Conservation (phyloP, 768 basidiomycete species). For the Phaeolepiota aurea region DNA sequence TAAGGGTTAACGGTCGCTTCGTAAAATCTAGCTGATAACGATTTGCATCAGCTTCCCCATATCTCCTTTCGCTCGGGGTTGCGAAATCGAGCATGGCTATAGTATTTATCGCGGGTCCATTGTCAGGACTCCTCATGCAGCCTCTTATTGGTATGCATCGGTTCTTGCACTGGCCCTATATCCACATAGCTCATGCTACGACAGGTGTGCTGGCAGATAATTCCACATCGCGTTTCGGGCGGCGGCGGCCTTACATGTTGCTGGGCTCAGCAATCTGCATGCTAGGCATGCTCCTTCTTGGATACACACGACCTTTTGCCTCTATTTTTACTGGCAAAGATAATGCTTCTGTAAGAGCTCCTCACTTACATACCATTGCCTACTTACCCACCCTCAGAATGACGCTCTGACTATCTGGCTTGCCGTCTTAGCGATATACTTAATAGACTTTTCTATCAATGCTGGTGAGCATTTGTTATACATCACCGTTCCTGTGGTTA, state of each 20-base stretch:
- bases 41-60: slow-evolving; percentile 65
- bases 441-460: slow-evolving; percentile 54
- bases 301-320: slow-evolving; percentile 71
- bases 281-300: slow-evolving; percentile 71
- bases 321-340: slow-evolving; percentile 29
- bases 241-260: slow-evolving; percentile 83
- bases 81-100: slow-evolving; percentile 82
- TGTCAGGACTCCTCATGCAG: slow-evolving; percentile 87
- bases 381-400: slow-evolving; percentile 30
- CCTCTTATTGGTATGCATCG: slow-evolving; percentile 63
- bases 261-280: slow-evolving; percentile 58
- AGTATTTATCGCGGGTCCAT: slow-evolving; percentile 88
- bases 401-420: slow-evolving; percentile 63
- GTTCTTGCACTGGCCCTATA: background rate
- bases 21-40: too few relatives aligned
- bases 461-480: slow-evolving; percentile 21
- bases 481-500: slow-evolving; percentile 4
- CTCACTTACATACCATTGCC: background rate
- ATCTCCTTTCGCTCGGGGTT: slow-evolving; percentile 81
- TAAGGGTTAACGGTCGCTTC: slow-evolving; percentile 18
- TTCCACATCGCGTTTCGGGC: slow-evolving; percentile 74
- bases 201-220: slow-evolving; percentile 71
- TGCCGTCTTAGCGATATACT: slow-evolving; percentile 49
- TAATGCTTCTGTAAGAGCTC: slow-evolving; percentile 19
- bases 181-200: slow-evolving; percentile 7